Conservation (phyloP, 768 basidiomycete species). For the Leccinum olivaceopallidum region DNA sequence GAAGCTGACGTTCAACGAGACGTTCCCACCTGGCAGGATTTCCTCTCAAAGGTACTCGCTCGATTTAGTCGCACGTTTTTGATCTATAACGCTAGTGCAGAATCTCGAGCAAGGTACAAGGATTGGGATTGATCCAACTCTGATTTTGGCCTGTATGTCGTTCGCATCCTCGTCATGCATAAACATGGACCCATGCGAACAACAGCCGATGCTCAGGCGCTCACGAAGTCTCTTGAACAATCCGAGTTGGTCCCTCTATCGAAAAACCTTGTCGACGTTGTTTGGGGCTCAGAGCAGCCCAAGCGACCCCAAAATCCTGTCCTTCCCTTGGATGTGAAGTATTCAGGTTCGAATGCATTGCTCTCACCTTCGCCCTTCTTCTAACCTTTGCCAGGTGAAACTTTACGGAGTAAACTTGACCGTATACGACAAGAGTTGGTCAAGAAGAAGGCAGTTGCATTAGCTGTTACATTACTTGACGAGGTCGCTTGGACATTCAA, state of each 20-base stretch:
- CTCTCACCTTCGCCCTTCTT: not conserved
- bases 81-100: conserved; percentile 34
- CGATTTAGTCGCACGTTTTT: not conserved
- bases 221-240: conserved; percentile 57
- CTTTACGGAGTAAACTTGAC: conserved; percentile 64
- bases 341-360: conserved; percentile 50
- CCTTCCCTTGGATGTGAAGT: conserved; percentile 71
- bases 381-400: conserved; percentile 46
- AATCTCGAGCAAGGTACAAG: conserved; percentile 59
- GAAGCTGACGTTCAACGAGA: conserved; percentile 43
- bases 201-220: conserved; percentile 63
- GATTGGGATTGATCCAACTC: conserved; percentile 81
- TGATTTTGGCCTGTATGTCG: conserved; percentile 64
- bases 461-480: conserved; percentile 87
- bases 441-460: conserved; percentile 54
- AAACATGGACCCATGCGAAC: not conserved
- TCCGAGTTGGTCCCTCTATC: conserved; percentile 67
- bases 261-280: conserved; percentile 74
- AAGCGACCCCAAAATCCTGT: conserved; percentile 64
- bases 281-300: conserved; percentile 74
- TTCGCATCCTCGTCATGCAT: conserved; percentile 15
- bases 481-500: conserved; percentile 96
- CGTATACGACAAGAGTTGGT: conserved; percentile 64
- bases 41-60: conserved; percentile 61
- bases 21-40: conserved; percentile 90